Base-by-base conservation (phyloP, 768 basidiomycete species). In the Rossbeevera mucosa region DNA sequence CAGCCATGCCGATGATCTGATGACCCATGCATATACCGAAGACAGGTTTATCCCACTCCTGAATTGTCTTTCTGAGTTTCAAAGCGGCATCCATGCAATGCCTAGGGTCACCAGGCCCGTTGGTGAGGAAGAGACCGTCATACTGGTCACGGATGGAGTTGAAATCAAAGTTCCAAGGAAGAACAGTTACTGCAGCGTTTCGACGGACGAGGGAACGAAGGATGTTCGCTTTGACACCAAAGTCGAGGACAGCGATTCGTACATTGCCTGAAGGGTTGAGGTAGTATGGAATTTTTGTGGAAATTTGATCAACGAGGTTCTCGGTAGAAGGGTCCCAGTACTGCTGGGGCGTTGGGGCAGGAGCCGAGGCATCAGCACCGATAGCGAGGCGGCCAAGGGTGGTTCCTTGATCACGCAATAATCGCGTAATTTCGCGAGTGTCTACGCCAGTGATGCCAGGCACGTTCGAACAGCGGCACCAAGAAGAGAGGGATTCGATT, bases 1-100 rank as follows among this genome's bases (percentile, higher is more conserved):
- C 95, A 24, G 95, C 96, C 79, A 99, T 89, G 45, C 95, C 96
- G 59, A 99, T 89, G 60, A 99, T 81, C 71, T 98, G 95, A 67
- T 98, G 92, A 47, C 95, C 96, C 96, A 99, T 98, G 72, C 96
- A 99, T 59, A 99, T 94, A 49, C 96, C 96, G 59, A 98, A 98
- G 36, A 98, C 79, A 11, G 96, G 96, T 66, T 85, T 91, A 66
- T 83, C 73, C 95, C 95, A 98, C 71, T 94, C 91, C 28, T 77
- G 62, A 47, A 99, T 71, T 11, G 93, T 95, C 63, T 79, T 80
- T 59, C 91, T 81, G 42, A 98, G 80, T 55, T 88, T 81, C 51
- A 84, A 63, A 9, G 85, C 90, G 20, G 92, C 92, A 51, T 89
- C 84, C 81, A 86, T 85, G 72, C 92, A 94, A 57, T 90, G 87